These are phyloP conservation scores for Grigorovia humatica DNA, from an alignment of 805 yeast genomes.

Conservation along the genomic window DNA sequence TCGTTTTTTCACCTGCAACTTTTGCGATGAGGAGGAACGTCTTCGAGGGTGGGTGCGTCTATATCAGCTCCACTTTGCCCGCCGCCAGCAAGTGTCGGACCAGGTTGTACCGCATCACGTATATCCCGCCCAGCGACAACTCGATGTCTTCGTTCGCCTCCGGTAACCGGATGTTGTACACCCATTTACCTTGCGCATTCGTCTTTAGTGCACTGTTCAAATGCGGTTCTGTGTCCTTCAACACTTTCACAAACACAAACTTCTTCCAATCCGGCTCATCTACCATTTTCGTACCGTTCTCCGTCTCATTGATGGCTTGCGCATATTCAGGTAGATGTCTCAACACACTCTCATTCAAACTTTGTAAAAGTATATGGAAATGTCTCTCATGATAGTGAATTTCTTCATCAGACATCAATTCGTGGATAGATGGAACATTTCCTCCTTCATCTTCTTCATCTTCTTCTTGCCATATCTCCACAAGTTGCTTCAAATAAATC, in stretches of 20 bases:
- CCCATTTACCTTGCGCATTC: conserved; percentile 26
- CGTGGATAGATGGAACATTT: conserved; percentile 9
- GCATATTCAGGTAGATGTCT: conserved; percentile 55
- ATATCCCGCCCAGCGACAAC: conserved; percentile 53
- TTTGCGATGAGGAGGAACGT: no score
- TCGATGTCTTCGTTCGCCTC: conserved; percentile 43
- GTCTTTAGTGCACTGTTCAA: conserved; percentile 10
- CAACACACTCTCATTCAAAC: conserved; percentile 61
- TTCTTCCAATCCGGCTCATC: conserved; percentile 64
- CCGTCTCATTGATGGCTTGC: conserved; percentile 66
- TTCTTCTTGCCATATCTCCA: conserved; percentile 7
- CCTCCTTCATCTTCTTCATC: not conserved
- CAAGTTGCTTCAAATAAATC: conserved; percentile 38
- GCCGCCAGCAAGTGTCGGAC: conserved; percentile 32
- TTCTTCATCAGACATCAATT: conserved; percentile 48
- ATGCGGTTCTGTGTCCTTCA: conserved; percentile 10
- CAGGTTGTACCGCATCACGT: conserved; percentile 59
- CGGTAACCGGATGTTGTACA: conserved; percentile 34
- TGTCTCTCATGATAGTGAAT: conserved; percentile 58
- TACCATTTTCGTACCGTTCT: conserved; percentile 64
- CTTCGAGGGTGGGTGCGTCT: not conserved
- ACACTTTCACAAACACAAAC: conserved; percentile 56
- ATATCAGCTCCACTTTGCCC: conserved; percentile 37
- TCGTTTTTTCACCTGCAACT: no score
- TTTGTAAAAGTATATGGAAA: conserved; percentile 47